Conservation (phyloP, 2,329 filamentous ascomycete species). For the Colletotrichum caudatum region DNA sequence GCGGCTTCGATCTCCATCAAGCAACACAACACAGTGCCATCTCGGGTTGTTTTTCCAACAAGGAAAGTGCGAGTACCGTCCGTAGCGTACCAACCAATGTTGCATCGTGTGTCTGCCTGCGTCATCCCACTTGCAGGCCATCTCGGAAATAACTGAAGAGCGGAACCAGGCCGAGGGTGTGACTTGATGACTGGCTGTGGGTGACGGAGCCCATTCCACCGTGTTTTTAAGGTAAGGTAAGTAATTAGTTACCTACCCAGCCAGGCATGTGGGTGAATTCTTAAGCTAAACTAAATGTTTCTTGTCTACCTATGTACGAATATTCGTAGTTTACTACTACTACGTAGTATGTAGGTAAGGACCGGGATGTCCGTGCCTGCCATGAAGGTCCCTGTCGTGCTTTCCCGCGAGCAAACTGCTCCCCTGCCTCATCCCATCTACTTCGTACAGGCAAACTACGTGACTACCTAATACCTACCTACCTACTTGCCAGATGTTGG, state of each 20-base stretch:
- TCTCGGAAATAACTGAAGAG: slow-evolving; percentile 16
- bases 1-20: slow-evolving; percentile 5
- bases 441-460: too few species aligned
- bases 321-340: too few species aligned
- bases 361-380: not conserved
- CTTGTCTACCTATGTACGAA: too few species aligned
- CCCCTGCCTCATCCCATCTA: not conserved
- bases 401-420: not conserved
- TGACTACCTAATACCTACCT: too few species aligned
- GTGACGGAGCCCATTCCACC: not conserved
- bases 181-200: slow-evolving; percentile 12
- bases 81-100: not conserved
- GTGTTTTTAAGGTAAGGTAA: not conserved
- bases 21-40: not conserved
- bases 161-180: slow-evolving; percentile 3
- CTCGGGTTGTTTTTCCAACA: not conserved
- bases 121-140: not conserved
- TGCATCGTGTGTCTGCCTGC: not conserved
- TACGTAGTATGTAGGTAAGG: too few species aligned
- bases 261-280: not conserved
- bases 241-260: too few species aligned
- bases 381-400: not conserved
- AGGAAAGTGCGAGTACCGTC: not conserved
- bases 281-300: not conserved
- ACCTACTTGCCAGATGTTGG: not conserved